Evolutionary conservation across 805 yeast species (phyloP).

Genomic region (Wickerhamiella galacta): DNA sequence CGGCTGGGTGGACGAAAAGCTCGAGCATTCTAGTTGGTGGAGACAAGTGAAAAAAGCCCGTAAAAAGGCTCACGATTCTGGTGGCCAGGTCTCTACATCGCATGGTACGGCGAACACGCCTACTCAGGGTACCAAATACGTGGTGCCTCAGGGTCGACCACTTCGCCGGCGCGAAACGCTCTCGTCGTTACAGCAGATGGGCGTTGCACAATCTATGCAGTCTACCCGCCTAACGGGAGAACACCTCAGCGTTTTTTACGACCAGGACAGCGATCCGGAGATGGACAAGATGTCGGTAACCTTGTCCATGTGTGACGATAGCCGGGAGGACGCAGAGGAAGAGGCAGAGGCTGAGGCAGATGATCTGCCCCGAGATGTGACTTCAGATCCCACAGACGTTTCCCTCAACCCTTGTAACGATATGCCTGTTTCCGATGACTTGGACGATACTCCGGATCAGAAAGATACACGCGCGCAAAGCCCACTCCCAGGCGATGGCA

Average conservation of each 20-base stretch:
- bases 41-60: constrained; percentile 37
- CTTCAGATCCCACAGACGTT: background rate
- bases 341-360: constrained; percentile 2
- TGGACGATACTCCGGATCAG: background rate
- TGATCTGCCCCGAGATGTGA: constrained; percentile 15
- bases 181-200: constrained; percentile 56
- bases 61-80: constrained; percentile 12
- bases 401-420: background rate
- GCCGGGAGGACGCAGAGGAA: constrained; percentile 13
- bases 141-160: constrained; percentile 10
- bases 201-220: constrained; percentile 65
- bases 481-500: constrained; percentile 1
- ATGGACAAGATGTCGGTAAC: no score
- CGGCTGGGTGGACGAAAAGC: constrained; percentile 32
- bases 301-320: no score
- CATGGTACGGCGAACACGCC: background rate
- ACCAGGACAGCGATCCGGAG: constrained; percentile 13
- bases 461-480: constrained; percentile 27
- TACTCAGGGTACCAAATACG: constrained; percentile 6
- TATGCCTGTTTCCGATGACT: background rate
- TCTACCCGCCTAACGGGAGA: constrained; percentile 1
- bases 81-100: background rate
- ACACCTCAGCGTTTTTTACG: constrained; percentile 7
- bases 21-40: constrained; percentile 81
- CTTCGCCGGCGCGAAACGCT: constrained; percentile 23